These are phyloP conservation scores for Calonectria naviculata DNA, from an alignment of 2,329 filamentous ascomycete genomes.

Conservation along the genomic window DNA sequence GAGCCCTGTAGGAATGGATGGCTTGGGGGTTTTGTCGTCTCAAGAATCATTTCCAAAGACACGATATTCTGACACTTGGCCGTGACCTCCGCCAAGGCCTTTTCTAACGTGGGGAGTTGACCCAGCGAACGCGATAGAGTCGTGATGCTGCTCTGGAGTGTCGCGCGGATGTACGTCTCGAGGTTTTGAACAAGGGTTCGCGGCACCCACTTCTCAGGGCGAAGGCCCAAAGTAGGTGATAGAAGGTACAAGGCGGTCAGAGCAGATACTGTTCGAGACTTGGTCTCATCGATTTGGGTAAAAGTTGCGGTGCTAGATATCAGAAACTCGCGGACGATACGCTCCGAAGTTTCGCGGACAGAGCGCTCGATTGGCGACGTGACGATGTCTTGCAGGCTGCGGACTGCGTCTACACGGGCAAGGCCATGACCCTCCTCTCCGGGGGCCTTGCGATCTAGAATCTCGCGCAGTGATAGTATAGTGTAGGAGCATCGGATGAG, in stretches of 20 bases:
- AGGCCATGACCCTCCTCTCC: constrained; percentile 83
- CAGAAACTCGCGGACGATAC: constrained; percentile 86
- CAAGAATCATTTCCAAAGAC: constrained; percentile 84
- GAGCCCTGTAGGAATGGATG: constrained; percentile 71
- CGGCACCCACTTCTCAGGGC: constrained; percentile 70
- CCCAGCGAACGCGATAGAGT: constrained; percentile 80
- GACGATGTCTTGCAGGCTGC: constrained; percentile 75
- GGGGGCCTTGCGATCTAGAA: constrained; percentile 73
- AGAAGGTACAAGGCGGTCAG: constrained; percentile 83
- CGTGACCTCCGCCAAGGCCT: constrained; percentile 83
- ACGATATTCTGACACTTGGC: constrained; percentile 90
- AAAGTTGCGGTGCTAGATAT: constrained; percentile 70
- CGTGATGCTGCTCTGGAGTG: constrained; percentile 82
- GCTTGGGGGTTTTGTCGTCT: constrained; percentile 71
- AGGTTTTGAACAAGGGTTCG: constrained; percentile 79
- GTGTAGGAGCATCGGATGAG: constrained; percentile 87
- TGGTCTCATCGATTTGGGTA: constrained; percentile 78
- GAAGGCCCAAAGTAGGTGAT: constrained; percentile 70
- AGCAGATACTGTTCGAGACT: constrained; percentile 78
- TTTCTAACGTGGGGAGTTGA: constrained; percentile 83
- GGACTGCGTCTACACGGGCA: constrained; percentile 78
- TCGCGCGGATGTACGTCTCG: constrained; percentile 84
- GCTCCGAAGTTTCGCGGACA: constrained; percentile 79
- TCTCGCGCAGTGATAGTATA: constrained; percentile 78
- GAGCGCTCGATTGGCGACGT: constrained; percentile 78